A percentile compares a stretch with the other conserved stretches of the same genome.
phyloP scores from a whole-genome alignment of 805 yeast species.

The Candida verbasci region DNA sequence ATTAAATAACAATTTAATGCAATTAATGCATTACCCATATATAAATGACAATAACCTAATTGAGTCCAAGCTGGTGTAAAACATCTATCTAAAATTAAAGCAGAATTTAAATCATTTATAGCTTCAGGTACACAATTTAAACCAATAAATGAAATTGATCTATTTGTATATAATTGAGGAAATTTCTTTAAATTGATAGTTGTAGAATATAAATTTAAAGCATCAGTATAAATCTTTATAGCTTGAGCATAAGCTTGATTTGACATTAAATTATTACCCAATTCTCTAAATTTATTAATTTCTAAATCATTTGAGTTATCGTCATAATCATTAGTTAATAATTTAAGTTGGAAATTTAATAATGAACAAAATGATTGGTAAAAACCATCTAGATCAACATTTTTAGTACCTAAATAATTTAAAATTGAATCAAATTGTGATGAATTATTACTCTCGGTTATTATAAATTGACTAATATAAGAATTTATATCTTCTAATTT shows the following conservation, averaged over 20 bases:
- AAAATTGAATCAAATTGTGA: not conserved
- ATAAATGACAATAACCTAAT: slow-evolving; percentile 39
- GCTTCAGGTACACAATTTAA: slow-evolving; percentile 39
- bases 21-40: slow-evolving; percentile 32
- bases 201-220: slow-evolving; percentile 19
- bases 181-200: slow-evolving; percentile 11
- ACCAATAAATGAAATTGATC: slow-evolving; percentile 40
- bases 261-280: slow-evolving; percentile 37
- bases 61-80: slow-evolving; percentile 43
- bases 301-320: not conserved
- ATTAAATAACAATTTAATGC: slow-evolving; percentile 30
- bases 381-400: not conserved
- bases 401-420: not conserved
- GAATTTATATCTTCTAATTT: not conserved
- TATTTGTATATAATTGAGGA: slow-evolving; percentile 33
- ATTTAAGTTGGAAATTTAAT: not conserved
- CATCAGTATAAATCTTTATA: slow-evolving; percentile 33
- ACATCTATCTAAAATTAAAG: slow-evolving; percentile 25
- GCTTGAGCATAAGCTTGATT: slow-evolving; percentile 36
- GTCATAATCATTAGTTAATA: not conserved
- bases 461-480: slow-evolving; percentile 1
- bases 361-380: not conserved
- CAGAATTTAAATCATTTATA: slow-evolving; percentile 29
- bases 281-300: slow-evolving; percentile 26
- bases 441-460: not conserved